phyloP scores from a whole-genome alignment of 1,139 yeast genomes.

The Taphrina betulina region DNA sequence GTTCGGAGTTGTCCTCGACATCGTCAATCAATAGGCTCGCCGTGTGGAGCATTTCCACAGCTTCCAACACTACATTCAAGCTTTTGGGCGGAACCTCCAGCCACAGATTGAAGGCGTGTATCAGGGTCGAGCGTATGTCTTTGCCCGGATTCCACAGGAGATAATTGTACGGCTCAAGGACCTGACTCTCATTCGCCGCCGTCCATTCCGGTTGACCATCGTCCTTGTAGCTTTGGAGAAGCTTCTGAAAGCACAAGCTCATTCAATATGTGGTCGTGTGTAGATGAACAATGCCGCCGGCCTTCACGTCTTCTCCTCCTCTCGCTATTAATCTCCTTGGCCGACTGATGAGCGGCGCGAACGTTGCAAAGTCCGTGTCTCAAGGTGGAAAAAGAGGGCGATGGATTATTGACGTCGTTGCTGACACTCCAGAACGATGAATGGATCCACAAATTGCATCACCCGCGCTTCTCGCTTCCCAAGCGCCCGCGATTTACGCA shows the following conservation, averaged over 20 bases:
- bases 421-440: no score
- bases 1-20: slow-evolving; percentile 71
- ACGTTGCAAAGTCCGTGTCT: no score
- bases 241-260: slow-evolving; percentile 1
- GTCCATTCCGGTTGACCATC: slow-evolving; percentile 14
- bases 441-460: no score
- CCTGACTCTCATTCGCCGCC: slow-evolving; percentile 21
- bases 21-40: slow-evolving; percentile 76
- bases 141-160: slow-evolving; percentile 57
- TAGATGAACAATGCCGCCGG: no score
- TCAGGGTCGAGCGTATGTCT: slow-evolving; percentile 53
- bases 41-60: slow-evolving; percentile 61
- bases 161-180: slow-evolving; percentile 57
- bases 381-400: no score
- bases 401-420: no score
- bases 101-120: slow-evolving; percentile 54
- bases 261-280: no score
- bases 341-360: no score
- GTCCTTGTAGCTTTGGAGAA: slow-evolving; percentile 5
- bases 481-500: no score
- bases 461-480: no score
- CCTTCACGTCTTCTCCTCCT: no score
- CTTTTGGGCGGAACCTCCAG: slow-evolving; percentile 47
- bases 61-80: slow-evolving; percentile 47
- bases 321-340: no score